Evolutionary conservation across 2,329 filamentous ascomycete species (phyloP), one percentile per base, ranked within the genome.

Genomic region (Alternaria sp.): DNA sequence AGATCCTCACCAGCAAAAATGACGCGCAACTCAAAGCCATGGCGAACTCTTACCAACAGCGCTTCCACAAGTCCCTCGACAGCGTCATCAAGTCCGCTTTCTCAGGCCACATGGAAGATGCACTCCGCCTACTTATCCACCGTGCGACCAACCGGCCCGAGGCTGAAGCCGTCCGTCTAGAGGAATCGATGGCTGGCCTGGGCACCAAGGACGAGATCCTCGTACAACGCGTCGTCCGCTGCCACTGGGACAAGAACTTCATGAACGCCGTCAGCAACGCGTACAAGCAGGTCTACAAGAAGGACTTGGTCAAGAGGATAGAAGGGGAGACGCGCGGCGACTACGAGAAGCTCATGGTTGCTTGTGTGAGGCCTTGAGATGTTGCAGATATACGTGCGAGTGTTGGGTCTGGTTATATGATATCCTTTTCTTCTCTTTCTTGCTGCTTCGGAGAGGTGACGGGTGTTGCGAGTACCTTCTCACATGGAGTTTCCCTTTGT

Each of bases 71-170:
- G 43, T 83, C 87, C 12, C 84, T 98, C 2, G 89, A 93, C 67
- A 86, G 88, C 32, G 89, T 93, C 53, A 89, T 98, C 71, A 88
- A 89, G 66, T 91, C 88, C 82, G 89, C 96, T 73, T 97, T 97
- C 81, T 92, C 90, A 0, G 95, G 95, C 1, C 95, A 98, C 77
- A 97, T 98, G 93, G 85, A 94, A 77, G 88, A 92, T 15, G 93
- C 93, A 0, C 86, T 98, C 1, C 81, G 96, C 25, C 89, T 89
- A 77, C 93, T 97, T 79, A 83, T 97, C n/a, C 86, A 87, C 11
- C 85, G 90, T 12, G 95, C 92, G 3, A 83, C 87, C 6, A 93
- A 97, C 80, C 92, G 91, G 68, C 93, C 92, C 62, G 91, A 92
- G 85, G 90, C 93, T 68, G 94, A 97, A 72, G 96, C 94, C 0